Evolutionary conservation across 2,329 filamentous ascomycete species (phyloP).

Genomic region (Coniochaeta prunicola): DNA sequence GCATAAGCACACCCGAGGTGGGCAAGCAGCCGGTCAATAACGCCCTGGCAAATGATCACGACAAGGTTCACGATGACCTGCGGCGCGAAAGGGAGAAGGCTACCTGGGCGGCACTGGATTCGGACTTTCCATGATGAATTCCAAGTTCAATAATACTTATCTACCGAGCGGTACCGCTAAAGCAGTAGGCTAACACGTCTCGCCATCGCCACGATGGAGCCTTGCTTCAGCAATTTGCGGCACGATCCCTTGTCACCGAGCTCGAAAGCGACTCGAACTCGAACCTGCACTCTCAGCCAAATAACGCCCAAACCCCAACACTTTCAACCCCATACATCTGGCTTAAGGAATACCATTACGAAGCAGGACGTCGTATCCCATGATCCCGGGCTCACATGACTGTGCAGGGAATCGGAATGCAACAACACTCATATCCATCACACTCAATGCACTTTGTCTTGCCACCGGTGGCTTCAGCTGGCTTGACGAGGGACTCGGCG

Average conservation of each 20-base stretch:
- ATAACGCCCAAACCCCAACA: no score
- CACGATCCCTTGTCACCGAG: not conserved
- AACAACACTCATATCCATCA: conserved; percentile 45
- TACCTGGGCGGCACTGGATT: conserved; percentile 13
- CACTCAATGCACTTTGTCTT: conserved; percentile 43
- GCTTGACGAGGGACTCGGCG: conserved; percentile 43
- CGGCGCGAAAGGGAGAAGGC: conserved; percentile 6
- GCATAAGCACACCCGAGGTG: conserved; percentile 2
- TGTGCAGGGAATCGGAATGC: conserved; percentile 43
- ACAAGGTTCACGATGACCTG: not conserved
- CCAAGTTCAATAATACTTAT: not conserved
- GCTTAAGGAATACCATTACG: not conserved
- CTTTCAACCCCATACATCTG: no score
- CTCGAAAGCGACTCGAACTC: no score
- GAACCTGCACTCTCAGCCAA: not conserved
- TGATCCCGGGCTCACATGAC: conserved; percentile 29
- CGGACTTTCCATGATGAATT: conserved; percentile 10
- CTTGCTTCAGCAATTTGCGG: not conserved
- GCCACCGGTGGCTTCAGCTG: conserved; percentile 22
- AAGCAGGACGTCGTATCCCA: not conserved
- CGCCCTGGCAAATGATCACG: not conserved
- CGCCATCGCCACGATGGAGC: not conserved
- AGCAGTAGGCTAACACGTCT: not conserved
- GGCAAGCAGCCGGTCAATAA: not conserved
- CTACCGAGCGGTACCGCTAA: not conserved